phyloP scores from a whole-genome alignment of 1,284 basidiomycete species.

The Boletellus sp. region DNA sequence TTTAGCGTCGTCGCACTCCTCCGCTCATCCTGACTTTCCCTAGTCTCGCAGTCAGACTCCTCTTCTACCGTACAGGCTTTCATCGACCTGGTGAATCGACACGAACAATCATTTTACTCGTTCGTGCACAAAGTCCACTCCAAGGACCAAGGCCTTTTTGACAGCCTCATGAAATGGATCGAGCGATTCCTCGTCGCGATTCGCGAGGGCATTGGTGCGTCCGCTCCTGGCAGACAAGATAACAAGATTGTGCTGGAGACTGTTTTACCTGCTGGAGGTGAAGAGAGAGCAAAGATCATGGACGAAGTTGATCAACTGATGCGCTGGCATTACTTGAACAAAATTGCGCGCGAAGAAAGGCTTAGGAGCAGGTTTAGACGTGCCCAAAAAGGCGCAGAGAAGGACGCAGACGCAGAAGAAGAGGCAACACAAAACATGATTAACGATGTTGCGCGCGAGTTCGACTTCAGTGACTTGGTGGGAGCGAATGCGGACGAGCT shows the following conservation, averaged over 20 bases:
- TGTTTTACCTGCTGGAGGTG: slow-evolving; percentile 76
- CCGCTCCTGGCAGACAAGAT: slow-evolving; percentile 15
- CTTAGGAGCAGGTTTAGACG: slow-evolving; percentile 76
- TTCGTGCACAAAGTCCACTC: slow-evolving; percentile 99
- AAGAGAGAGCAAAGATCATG: slow-evolving; percentile 74
- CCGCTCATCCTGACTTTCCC: slow-evolving; percentile 10
- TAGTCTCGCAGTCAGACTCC: slow-evolving; percentile 84
- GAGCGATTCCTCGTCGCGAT: slow-evolving; percentile 92
- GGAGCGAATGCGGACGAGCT: slow-evolving; percentile 76
- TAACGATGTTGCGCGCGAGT: slow-evolving; percentile 71
- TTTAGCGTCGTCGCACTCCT: background rate
- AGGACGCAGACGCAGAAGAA: slow-evolving; percentile 62
- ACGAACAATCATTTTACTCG: slow-evolving; percentile 93
- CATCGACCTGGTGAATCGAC: slow-evolving; percentile 89
- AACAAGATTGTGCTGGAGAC: slow-evolving; percentile 73
- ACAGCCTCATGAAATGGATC: slow-evolving; percentile 94
- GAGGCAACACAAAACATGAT: slow-evolving; percentile 78
- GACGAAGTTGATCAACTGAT: slow-evolving; percentile 84
- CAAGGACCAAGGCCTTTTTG: slow-evolving; percentile 93
- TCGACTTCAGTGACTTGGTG: slow-evolving; percentile 77
- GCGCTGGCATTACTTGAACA: slow-evolving; percentile 88
- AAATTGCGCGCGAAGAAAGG: slow-evolving; percentile 87
- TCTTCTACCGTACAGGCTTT: slow-evolving; percentile 88
- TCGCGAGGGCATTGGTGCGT: slow-evolving; percentile 79
- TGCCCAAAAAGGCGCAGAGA: slow-evolving; percentile 39